phyloP scores from a whole-genome alignment of 2,329 filamentous ascomycete species.

The Curvularia lunata region DNA sequence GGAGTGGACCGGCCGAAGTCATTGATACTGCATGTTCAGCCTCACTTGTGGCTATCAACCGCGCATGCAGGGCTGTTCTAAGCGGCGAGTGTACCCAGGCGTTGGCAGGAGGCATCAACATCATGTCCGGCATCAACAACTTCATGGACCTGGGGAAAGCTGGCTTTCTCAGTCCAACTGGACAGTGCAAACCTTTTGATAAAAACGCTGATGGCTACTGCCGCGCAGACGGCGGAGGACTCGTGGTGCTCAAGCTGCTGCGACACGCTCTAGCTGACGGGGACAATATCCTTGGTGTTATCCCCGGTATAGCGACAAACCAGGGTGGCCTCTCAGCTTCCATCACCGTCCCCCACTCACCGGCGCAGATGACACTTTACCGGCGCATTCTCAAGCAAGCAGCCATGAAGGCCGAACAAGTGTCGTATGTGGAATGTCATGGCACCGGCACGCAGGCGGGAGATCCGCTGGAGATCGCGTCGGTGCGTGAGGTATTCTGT shows the following conservation, averaged over 20 bases:
- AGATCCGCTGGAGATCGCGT: slow-evolving; percentile 23
- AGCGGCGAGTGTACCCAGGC: slow-evolving; percentile 1
- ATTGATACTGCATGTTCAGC: slow-evolving; percentile 48
- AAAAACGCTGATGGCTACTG: slow-evolving; percentile 60
- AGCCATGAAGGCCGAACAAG: slow-evolving; percentile 11
- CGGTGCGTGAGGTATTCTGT: slow-evolving; percentile 14
- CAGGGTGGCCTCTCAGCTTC: slow-evolving; percentile 21
- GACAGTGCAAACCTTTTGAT: slow-evolving; percentile 54
- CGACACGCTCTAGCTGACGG: slow-evolving; percentile 60
- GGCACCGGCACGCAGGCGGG: slow-evolving; percentile 28
- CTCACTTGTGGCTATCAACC: slow-evolving; percentile 36
- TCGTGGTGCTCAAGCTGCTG: slow-evolving; percentile 59
- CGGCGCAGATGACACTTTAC: slow-evolving; percentile 24
- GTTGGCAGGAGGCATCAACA: slow-evolving; percentile 42
- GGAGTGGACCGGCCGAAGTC: slow-evolving; percentile 27
- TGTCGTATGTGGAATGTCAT: slow-evolving; percentile 26
- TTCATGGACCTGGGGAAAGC: slow-evolving; percentile 47
- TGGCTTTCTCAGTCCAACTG: slow-evolving; percentile 53
- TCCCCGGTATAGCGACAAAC: slow-evolving; percentile 34
- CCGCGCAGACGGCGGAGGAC: slow-evolving; percentile 58
- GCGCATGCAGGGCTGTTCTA: slow-evolving; percentile 32
- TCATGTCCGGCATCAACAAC: slow-evolving; percentile 39
- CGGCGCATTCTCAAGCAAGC: slow-evolving; percentile 15
- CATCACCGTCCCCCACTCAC: slow-evolving; percentile 23
- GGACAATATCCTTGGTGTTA: slow-evolving; percentile 55